Base-by-base conservation (phyloP, 331 rosid species). In the Spiraea crenata region DNA sequence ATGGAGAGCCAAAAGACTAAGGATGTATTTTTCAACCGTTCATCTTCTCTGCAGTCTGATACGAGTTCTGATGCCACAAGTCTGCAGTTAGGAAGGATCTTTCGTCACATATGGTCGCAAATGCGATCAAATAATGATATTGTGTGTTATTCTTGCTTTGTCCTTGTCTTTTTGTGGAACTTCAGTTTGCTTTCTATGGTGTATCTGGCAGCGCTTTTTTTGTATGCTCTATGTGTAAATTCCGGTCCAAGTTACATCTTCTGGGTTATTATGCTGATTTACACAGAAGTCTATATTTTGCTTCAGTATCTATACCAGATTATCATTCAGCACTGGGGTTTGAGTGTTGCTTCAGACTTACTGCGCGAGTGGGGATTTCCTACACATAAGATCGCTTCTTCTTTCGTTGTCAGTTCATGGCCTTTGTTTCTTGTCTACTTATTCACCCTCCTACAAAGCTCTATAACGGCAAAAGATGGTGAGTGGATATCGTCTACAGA, bases 41-140 rank as follows among this genome's bases (percentile, higher is more conserved):
- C 97, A 55, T 87, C 89, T 71, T 95, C 99, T 57, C 44, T 88
- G 76, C 96, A 82, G 65, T 95, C 98, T 58, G 96, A 93, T 76
- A 88, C 50, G 77, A 88, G 97, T 76, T 81, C 91, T 61, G 96
- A 89, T 80, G 82, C 87, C 48, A 88, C 98, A 19, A 89, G 96
- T 81, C 84, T 89, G 87, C 96, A 91, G 82, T 74, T 95, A 67
- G 99, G 93, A 82, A 89, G 91, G 81, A 89, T 95, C 73, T 77
- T 95, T 70, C 76, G 82, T 51, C 82, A 88, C 85, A 86, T 91
- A 81, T 95, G 99, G 98, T 82, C 91, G 69, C 96, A 86, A 79
- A 89, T 95, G 99, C 87, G 89, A 58, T 89, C 98, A 51, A 95
- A 95, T 74, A 91, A 91, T 82, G 99, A 95, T 61, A 83, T 89